Evolutionary conservation across 208 protist species (phyloP), one percentile per base, ranked within the genome.

Genomic region (Novymonas esmeraldas): DNA sequence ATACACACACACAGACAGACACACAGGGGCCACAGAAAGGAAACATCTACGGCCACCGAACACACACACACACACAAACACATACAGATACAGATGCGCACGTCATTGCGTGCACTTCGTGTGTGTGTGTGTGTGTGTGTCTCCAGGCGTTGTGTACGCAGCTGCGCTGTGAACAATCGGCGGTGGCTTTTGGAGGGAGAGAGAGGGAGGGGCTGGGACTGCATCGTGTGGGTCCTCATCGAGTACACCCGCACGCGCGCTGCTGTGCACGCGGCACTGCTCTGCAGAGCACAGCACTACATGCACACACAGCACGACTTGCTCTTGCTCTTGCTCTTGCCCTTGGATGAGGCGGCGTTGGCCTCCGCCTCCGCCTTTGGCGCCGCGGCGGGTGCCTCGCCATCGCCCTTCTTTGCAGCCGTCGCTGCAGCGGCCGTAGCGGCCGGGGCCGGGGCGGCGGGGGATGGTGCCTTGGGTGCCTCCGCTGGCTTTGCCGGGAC

Each of bases 281-380:
- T 7, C 6, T 11, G 7, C 31, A 16, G 14, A n/a, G 20, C 41
- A 9, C 2, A 50, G 18, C 3, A 4, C 51, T 60, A 73, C 67
- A 73, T 73, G 58, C 67, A 73, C 34, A 28, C 56, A 18, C 67
- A 73, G 67, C 56, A 73, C 1, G 67, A 64, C 59, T 61, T 62
- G 18, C 1, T 29, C 68, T 51, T 67, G 39, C 34, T 18, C 33
- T 61, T 62, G 16, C 44, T 64, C 7, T 52, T 22, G 45, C 44
- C 59, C 31, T 64, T 44, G 6, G 16, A 4, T 24, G 41, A 45
- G 9, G n/a, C 55, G 6, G 36, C 39, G 39, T 61, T 57, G 13
- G 26, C 51, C 51, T 57, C n/a, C n/a, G n/a, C n/a, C n/a, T n/a
- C n/a, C n/a, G n/a, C n/a, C n/a, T n/a, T n/a, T n/a, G n/a, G n/a